These are phyloP conservation scores for Gastrolobium villosum DNA, from an alignment of 306 rosid genomes.

Conservation along the genomic window DNA sequence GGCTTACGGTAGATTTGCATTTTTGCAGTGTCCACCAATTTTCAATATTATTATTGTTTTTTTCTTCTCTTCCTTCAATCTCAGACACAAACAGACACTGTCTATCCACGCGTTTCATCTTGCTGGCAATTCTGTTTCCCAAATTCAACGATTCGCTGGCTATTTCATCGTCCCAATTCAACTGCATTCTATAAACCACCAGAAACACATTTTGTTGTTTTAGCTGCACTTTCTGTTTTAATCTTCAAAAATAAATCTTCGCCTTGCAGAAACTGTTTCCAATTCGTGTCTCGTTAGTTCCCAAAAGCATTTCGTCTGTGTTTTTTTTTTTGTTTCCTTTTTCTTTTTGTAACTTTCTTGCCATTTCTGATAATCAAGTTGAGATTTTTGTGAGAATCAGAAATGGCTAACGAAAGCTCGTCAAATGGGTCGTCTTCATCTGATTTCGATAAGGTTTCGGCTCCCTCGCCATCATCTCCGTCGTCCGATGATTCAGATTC, in stretches of 20 bases:
- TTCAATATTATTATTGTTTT: conserved; percentile 1
- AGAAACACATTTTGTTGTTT: conserved; percentile 32
- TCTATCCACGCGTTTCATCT: conserved; percentile 6
- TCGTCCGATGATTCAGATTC: neutral
- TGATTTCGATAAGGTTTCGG: neutral
- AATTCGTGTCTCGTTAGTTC: neutral
- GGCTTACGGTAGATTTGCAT: conserved; percentile 9
- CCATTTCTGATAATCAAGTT: conserved; percentile 47
- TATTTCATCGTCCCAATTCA: conserved; percentile 10
- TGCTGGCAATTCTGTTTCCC: conserved; percentile 41
- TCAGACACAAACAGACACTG: neutral
- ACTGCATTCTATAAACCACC: neutral
- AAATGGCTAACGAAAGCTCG: conserved; percentile 47
- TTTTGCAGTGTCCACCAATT: neutral
- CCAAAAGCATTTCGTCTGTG: neutral
- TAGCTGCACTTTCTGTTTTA: conserved; percentile 20
- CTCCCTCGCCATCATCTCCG: conserved; percentile 15
- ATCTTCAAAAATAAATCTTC: neutral
- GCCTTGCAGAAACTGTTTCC: neutral
- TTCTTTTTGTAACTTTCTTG: neutral
- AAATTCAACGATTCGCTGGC: conserved; percentile 30
- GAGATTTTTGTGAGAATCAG: conserved; percentile 41
- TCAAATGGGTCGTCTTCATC: neutral
- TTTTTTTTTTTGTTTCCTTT: neutral
- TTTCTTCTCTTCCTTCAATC: conserved; percentile 10